Percentiles rank a stretch among this genome's conserved stretches.
Conservation (phyloP, 768 basidiomycete genomes). For the Pleurotus cornucopiae region DNA sequence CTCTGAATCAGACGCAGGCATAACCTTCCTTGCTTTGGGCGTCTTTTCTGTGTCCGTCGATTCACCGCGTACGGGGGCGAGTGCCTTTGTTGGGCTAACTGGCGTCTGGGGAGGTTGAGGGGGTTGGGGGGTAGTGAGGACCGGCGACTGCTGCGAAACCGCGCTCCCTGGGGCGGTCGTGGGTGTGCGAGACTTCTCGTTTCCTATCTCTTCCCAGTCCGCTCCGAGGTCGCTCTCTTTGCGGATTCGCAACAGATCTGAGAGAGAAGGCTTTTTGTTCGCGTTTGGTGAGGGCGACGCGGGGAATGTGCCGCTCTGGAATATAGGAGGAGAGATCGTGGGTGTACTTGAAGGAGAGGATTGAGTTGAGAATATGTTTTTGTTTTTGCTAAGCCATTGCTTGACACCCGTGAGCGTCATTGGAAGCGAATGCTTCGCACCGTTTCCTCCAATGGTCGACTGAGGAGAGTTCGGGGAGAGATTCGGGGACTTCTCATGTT, state of each 20-base stretch:
- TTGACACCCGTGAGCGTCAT: constrained; percentile 75
- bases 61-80: constrained; percentile 17
- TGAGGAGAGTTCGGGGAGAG: constrained; percentile 32
- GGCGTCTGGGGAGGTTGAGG: constrained; percentile 8
- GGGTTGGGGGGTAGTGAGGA: not conserved
- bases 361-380: constrained; percentile 49
- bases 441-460: constrained; percentile 30
- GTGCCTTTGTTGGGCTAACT: constrained; percentile 3
- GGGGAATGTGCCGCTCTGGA: constrained; percentile 16
- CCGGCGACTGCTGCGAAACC: not conserved
- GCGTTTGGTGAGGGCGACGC: constrained; percentile 21
- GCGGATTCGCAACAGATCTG: constrained; percentile 55
- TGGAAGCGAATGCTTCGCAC: constrained; percentile 45
- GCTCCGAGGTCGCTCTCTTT: constrained; percentile 47
- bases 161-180: constrained; percentile 41
- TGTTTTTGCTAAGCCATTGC: constrained; percentile 70
- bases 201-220: constrained; percentile 65
- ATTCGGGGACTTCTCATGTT: constrained; percentile 43
- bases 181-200: constrained; percentile 24
- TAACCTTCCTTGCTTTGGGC: constrained; percentile 35
- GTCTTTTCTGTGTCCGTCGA: constrained; percentile 34
- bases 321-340: constrained; percentile 24
- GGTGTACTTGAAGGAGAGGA: constrained; percentile 34
- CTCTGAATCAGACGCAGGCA: constrained; percentile 21
- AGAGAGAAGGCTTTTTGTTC: constrained; percentile 61